Conservation (phyloP, 106 monocot species). For the Dendrobium nobile region DNA sequence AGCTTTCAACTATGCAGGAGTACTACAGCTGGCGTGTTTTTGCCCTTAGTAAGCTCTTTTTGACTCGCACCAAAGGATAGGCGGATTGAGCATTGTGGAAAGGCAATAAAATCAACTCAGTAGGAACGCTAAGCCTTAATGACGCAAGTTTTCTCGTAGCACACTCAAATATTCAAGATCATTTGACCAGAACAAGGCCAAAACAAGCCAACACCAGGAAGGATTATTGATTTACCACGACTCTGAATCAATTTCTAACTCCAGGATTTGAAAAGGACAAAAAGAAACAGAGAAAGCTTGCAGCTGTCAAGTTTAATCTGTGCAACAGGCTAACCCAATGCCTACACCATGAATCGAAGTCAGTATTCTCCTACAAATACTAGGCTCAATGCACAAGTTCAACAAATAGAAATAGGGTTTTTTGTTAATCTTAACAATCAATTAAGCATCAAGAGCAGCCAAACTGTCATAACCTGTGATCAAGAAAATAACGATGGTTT, state of each 20-base stretch:
- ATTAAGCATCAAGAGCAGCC: neutral
- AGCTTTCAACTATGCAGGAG: neutral
- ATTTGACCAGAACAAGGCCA: conserved; percentile 1
- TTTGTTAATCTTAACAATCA: neutral
- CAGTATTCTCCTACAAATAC: neutral
- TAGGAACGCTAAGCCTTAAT: neutral
- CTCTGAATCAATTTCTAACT: neutral
- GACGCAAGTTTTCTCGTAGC: neutral
- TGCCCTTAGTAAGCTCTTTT: neutral
- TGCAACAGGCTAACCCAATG: neutral
- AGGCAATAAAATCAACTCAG: neutral
- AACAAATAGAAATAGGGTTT: neutral
- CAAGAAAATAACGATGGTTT: neutral
- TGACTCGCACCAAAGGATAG: neutral
- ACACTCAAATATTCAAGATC: neutral
- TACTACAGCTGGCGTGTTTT: neutral
- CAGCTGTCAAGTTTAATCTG: neutral
- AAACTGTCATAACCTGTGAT: neutral
- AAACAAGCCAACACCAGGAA: neutral
- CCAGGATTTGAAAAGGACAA: neutral
- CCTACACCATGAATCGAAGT: neutral
- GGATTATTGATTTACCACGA: neutral
- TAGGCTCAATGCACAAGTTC: neutral
- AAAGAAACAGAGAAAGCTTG: neutral
- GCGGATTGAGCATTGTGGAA: neutral